Conservation (phyloP, 257 asterid species). For the Forsythia viridissima region DNA sequence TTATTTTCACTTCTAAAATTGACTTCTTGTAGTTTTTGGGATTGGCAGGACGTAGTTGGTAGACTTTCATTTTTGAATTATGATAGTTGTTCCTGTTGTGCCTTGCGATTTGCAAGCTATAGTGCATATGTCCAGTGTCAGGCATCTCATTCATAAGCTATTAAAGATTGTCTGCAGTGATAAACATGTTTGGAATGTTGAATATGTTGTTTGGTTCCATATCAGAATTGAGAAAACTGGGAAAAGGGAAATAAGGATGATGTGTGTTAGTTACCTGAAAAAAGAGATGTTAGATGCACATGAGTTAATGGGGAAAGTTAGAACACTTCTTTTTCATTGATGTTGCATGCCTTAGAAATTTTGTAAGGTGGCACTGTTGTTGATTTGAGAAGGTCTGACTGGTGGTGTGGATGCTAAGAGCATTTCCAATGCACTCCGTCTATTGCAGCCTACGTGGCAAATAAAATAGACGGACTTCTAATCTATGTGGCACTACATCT, state of each 20-base stretch:
- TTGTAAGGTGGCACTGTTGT: neutral
- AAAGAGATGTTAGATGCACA: neutral
- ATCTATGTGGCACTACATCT: too few relatives aligned
- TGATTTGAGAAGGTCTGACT: neutral
- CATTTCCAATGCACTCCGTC: too few relatives aligned
- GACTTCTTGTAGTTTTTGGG: neutral
- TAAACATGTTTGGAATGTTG: neutral
- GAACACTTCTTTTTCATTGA: neutral
- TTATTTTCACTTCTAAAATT: conserved; percentile 9
- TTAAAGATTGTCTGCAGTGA: neutral
- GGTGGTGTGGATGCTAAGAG: neutral
- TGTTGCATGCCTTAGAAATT: neutral
- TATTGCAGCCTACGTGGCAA: too few relatives aligned
- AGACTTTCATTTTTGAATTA: neutral
- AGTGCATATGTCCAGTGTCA: neutral
- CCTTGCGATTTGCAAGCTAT: neutral
- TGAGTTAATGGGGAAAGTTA: neutral
- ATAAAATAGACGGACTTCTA: too few relatives aligned
- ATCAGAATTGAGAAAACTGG: neutral
- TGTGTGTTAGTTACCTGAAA: neutral
- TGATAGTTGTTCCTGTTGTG: neutral
- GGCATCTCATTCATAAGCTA: neutral
- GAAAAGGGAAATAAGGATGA: neutral
- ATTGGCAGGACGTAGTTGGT: neutral
- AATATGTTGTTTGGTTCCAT: neutral